Evolutionary conservation across 1,284 basidiomycete genomes (phyloP).

Genomic region (Trichosporon sp.): DNA sequence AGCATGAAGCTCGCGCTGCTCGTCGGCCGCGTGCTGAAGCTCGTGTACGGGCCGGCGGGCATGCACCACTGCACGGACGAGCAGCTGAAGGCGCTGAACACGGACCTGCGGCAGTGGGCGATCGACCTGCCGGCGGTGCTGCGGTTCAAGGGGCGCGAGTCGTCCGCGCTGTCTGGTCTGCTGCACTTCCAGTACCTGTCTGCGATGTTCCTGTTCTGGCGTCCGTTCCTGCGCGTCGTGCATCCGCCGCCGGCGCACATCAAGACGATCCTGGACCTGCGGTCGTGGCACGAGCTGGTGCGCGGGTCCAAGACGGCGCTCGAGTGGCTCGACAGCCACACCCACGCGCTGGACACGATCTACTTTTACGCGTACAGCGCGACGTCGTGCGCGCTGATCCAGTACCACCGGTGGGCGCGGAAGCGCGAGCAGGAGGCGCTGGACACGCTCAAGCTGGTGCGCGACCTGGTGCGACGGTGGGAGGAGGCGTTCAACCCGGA

Average conservation of each 20-base stretch:
- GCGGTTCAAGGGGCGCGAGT: slow-evolving; percentile 64
- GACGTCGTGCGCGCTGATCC: slow-evolving; percentile 84
- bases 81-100: slow-evolving; percentile 63
- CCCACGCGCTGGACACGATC: slow-evolving; percentile 78
- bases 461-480: slow-evolving; percentile 78
- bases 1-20: slow-evolving; percentile 81
- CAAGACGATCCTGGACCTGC: slow-evolving; percentile 72
- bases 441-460: slow-evolving; percentile 67
- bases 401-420: slow-evolving; percentile 62
- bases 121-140: slow-evolving; percentile 67
- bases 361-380: slow-evolving; percentile 78
- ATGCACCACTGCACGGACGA: slow-evolving; percentile 75
- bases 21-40: slow-evolving; percentile 79
- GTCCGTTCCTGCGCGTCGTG: slow-evolving; percentile 90
- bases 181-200: slow-evolving; percentile 81
- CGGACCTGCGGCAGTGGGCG: slow-evolving; percentile 68
- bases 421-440: slow-evolving; percentile 70
- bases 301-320: slow-evolving; percentile 70
- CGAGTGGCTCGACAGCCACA: slow-evolving; percentile 81
- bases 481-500: slow-evolving; percentile 61
- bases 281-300: slow-evolving; percentile 72
- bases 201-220: slow-evolving; percentile 70
- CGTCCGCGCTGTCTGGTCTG: slow-evolving; percentile 58
- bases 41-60: slow-evolving; percentile 78
- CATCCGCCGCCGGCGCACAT: slow-evolving; percentile 80